Evolutionary conservation across 345 rosid genomes (phyloP), one percentile per base, ranked within the genome.

Genomic region (Eucalyptus sp.): DNA sequence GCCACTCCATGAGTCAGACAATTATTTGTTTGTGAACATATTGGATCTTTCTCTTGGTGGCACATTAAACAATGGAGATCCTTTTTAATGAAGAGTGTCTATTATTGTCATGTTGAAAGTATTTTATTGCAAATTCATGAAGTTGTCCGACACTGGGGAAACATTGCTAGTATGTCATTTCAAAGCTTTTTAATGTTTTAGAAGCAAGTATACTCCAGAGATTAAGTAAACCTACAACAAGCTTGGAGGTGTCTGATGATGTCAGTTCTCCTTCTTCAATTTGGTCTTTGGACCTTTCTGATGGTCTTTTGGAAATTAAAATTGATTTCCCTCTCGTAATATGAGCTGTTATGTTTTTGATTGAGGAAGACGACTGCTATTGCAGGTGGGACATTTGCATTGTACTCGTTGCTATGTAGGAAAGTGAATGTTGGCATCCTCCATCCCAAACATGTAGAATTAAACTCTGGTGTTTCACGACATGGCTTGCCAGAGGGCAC

Each of bases 341-440:
- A 50, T 87, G 86, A 44, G 49, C 13, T 87, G 87, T 87, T 91
- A 60, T 88, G 50, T 86, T 50, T 31, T 84, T 25, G 62, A n/a
- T 71, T 68, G 31, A 89, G 76, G 56, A 86, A 51, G 56, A 54
- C 88, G 86, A 27, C 43, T 13, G 52, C 89, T 50, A 56, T 87
- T 91, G 94, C 94, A 97, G 99, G 99, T 87, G 98, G 99, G 88
- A 96, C 99, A 43, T 94, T 97, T 90, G 99, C 99, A 49, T 64
- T 96, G 89, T 97, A 97, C 91, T 95, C 99, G 24, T 90, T 94
- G 89, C 97, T 97, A 6, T 96, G 98, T 90, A 93, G 98, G 92
- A 94, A 96, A 41, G 83, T 93, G 94, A 92, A 94, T 90, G 91
- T 95, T 22, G 93, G 96, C 54, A 90, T 94, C 52, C 92, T 93